A percentile compares a stretch with the other conserved stretches of the same genome.
phyloP scores from a whole-genome alignment of 192 early-diverging fungal genomes.

The Coemansia sp. region DNA sequence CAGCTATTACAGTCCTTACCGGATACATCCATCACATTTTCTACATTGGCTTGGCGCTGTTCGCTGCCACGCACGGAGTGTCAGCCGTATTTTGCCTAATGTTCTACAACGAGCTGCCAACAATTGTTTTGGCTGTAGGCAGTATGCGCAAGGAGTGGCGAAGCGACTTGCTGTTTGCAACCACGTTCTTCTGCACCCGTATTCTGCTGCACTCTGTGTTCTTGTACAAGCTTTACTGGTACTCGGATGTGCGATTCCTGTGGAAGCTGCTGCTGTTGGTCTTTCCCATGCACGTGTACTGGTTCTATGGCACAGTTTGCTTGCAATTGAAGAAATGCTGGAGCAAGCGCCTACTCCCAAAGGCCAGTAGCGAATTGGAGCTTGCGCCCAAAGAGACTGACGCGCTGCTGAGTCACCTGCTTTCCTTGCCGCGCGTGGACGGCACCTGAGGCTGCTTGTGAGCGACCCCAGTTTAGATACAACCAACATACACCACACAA shows the following conservation, averaged over 20 bases:
- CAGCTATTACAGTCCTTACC: conserved; percentile 56
- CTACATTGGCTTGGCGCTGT: conserved; percentile 44
- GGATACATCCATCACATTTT: conserved; percentile 69
- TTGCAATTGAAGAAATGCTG: background rate
- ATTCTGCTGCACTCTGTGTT: conserved; percentile 59
- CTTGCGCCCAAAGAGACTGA: background rate
- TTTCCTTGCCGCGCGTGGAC: background rate
- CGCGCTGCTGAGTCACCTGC: background rate
- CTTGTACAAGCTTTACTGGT: conserved; percentile 35
- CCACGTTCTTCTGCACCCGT: conserved; percentile 59
- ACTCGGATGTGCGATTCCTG: conserved; percentile 23
- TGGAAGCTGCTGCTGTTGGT: conserved; percentile 44
- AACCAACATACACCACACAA: background rate
- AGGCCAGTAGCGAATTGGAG: background rate
- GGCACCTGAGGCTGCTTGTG: background rate
- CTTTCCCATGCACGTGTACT: conserved; percentile 60
- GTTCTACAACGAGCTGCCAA: conserved; percentile 64
- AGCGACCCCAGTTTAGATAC: background rate
- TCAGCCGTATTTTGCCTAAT: conserved; percentile 52
- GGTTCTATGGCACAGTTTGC: conserved; percentile 51
- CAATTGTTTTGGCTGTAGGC: conserved; percentile 61
- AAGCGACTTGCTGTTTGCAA: conserved; percentile 59
- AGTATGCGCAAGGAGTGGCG: conserved; percentile 53
- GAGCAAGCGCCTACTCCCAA: background rate
- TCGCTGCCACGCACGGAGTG: conserved; percentile 28